Percentiles rank a stretch among this genome's conserved stretches.
These are phyloP conservation scores for Pleurotus sapidus DNA, from an alignment of 768 basidiomycete genomes.

Conservation along the genomic window DNA sequence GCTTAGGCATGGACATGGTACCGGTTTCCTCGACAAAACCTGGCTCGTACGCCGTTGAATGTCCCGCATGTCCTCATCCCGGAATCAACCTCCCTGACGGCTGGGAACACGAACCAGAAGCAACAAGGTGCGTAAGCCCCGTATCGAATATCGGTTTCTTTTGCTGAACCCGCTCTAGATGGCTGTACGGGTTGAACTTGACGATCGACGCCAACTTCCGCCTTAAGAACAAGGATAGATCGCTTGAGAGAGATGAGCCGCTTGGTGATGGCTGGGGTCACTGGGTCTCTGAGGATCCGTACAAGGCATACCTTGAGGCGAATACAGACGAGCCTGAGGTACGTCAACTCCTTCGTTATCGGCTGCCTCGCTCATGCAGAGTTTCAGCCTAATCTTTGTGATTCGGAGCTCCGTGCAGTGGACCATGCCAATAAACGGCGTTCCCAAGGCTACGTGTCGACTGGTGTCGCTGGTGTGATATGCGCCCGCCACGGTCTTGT, in stretches of 20 bases:
- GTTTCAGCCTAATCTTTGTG: slow-evolving; percentile 10
- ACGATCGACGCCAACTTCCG: slow-evolving; percentile 31
- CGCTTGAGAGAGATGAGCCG: slow-evolving; percentile 18
- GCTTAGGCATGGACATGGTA: slow-evolving; percentile 13
- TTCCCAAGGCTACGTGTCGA: slow-evolving; percentile 18
- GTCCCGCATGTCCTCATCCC: slow-evolving; percentile 24
- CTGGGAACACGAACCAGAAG: slow-evolving; percentile 10
- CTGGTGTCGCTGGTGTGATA: slow-evolving; percentile 23
- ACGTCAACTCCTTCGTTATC: not conserved
- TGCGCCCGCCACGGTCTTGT: slow-evolving; percentile 30
- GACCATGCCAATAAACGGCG: slow-evolving; percentile 8
- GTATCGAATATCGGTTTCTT: no score
- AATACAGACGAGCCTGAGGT: slow-evolving; percentile 12
- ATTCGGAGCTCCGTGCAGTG: slow-evolving; percentile 10
- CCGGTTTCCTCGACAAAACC: slow-evolving; percentile 7
- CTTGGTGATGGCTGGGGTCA: slow-evolving; percentile 18
- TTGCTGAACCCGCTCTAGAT: no score
- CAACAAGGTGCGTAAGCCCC: not conserved
- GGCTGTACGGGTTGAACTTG: slow-evolving; percentile 22
- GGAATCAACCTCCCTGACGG: slow-evolving; percentile 14
- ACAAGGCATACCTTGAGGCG: slow-evolving; percentile 6
- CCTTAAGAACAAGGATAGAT: slow-evolving; percentile 18
- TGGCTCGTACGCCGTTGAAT: slow-evolving; percentile 18
- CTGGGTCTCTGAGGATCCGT: slow-evolving; percentile 13
- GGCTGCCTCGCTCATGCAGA: not conserved